Percentiles rank a stretch among this genome's conserved stretches.
These are phyloP conservation scores for Raddia distichophylla DNA, from an alignment of 176 grass and related monocot genomes.

Conservation along the genomic window DNA sequence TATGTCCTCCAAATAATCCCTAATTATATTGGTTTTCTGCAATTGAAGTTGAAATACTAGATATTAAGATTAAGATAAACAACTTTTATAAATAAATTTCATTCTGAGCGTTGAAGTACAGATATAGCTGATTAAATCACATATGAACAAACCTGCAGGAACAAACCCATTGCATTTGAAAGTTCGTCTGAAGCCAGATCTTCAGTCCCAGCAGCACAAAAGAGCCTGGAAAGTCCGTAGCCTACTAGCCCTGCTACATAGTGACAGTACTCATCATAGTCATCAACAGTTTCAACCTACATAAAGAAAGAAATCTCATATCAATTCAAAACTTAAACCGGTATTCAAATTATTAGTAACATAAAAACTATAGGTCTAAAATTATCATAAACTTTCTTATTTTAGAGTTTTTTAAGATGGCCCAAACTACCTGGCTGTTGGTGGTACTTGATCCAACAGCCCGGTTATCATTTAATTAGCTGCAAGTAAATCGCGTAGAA, in stretches of 20 bases:
- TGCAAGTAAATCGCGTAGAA: conserved; percentile 22
- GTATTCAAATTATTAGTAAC: conserved; percentile 4
- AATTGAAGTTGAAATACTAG: conserved; percentile 37
- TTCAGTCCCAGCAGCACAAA: conserved; percentile 77
- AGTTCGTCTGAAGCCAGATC: conserved; percentile 75
- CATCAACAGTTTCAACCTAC: conserved; percentile 84
- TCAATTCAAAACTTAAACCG: conserved; percentile 22
- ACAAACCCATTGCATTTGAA: conserved; percentile 96
- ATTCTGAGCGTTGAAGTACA: conserved; percentile 4
- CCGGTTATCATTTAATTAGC: not conserved
- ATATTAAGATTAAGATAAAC: conserved; percentile 4
- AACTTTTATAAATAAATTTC: not conserved
- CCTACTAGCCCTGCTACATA: conserved; percentile 97
- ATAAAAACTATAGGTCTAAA: not conserved
- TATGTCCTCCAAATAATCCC: conserved; percentile 99
- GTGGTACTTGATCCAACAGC: too few species aligned
- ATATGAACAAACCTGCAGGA: conserved; percentile 74
- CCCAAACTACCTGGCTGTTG: too few species aligned
- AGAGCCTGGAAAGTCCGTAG: conserved; percentile 93
- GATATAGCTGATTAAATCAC: conserved; percentile 3
- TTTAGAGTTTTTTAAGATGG: too few species aligned
- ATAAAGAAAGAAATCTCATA: conserved; percentile 18
- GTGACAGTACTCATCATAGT: conserved; percentile 98
- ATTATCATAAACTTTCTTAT: not conserved
- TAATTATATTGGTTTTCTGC: conserved; percentile 99